Evolutionary conservation across 202 grass and related monocot genomes (phyloP).

Genomic region (Setaria viridis): DNA sequence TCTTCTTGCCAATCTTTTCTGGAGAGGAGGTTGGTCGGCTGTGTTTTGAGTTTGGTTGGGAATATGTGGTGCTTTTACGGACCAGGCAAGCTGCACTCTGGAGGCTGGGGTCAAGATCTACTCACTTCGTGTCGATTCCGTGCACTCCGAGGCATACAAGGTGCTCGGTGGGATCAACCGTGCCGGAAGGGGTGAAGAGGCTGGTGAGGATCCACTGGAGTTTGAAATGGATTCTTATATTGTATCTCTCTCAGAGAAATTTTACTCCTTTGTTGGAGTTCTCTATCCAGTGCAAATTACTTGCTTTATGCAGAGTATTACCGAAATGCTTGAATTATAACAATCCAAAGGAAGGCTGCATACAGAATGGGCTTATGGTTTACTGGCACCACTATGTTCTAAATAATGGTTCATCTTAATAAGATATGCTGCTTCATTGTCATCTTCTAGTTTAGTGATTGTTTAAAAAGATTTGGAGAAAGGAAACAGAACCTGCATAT

Average conservation of each 20-base stretch:
- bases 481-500: not conserved
- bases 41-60: constrained; percentile 4
- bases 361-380: not conserved
- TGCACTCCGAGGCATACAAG: constrained; percentile 92
- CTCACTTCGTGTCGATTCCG: constrained; percentile 87
- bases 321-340: not conserved
- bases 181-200: constrained; percentile 73
- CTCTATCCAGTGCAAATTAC: constrained; percentile 8
- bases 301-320: not conserved
- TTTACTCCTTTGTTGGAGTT: not conserved
- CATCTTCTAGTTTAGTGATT: not conserved
- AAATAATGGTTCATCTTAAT: not conserved
- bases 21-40: not conserved
- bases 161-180: constrained; percentile 95
- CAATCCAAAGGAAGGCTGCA: not conserved
- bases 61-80: constrained; percentile 24
- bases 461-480: not conserved
- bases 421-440: not conserved
- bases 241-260: not conserved
- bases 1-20: not conserved
- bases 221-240: not conserved
- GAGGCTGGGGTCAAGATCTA: constrained; percentile 98
- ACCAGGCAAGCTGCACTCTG: constrained; percentile 85
- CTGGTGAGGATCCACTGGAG: constrained; percentile 48
- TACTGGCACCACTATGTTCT: not conserved